Conservation (phyloP, 495 filamentous ascomycete genomes). For the Penicillium samsonianum region DNA sequence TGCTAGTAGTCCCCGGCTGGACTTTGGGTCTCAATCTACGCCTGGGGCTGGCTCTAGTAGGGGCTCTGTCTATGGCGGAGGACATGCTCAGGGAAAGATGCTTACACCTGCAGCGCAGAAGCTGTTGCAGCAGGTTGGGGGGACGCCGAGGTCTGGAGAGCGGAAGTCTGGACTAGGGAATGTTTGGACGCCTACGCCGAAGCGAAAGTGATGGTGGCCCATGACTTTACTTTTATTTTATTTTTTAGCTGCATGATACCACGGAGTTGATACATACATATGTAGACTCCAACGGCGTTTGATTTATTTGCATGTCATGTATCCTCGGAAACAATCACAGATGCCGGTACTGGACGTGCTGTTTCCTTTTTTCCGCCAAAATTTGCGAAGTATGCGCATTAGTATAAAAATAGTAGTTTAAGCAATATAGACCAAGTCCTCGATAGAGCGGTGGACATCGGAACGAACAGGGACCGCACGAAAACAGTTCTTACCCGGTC, state of each 20-base stretch:
- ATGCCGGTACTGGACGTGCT: background rate
- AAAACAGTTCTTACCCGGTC: conserved; percentile 20
- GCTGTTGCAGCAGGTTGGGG: conserved; percentile 66
- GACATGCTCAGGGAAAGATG: conserved; percentile 27
- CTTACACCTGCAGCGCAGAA: conserved; percentile 76
- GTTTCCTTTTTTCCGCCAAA: background rate
- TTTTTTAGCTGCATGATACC: conserved; percentile 6
- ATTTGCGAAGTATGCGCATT: background rate
- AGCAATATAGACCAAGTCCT: background rate
- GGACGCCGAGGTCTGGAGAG: conserved; percentile 39
- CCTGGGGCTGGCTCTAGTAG: conserved; percentile 16
- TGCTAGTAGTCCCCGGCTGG: conserved; percentile 67
- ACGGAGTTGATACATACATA: background rate
- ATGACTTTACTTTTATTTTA: conserved; percentile 10
- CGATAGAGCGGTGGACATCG: conserved; percentile 10
- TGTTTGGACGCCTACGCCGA: conserved; percentile 60
- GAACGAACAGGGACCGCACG: conserved; percentile 23
- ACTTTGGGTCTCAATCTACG: conserved; percentile 57
- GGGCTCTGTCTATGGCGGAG: conserved; percentile 12
- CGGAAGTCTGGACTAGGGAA: conserved; percentile 48
- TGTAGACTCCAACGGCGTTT: background rate
- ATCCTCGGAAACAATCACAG: background rate
- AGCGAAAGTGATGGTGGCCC: conserved; percentile 27
- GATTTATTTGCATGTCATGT: background rate
- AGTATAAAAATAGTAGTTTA: background rate